These are phyloP conservation scores for Corymbia citriodora DNA, from an alignment of 441 rosid species.

Conservation along the genomic window DNA sequence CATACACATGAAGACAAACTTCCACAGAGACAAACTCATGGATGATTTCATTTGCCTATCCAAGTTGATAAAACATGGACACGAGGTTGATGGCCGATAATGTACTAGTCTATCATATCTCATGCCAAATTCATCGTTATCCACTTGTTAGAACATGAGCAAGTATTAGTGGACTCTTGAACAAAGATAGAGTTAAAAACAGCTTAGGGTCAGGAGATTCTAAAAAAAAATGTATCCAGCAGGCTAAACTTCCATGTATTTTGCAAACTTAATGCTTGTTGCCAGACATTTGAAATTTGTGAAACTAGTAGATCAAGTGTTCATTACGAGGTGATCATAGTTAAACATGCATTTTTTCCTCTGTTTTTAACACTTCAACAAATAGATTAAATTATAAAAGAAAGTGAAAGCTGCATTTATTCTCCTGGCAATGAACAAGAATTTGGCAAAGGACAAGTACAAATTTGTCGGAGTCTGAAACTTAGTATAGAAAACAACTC, in stretches of 20 bases:
- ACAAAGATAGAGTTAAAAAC: neutral
- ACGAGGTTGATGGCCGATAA: neutral
- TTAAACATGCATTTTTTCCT: neutral
- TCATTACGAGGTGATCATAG: neutral
- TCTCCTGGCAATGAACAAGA: neutral
- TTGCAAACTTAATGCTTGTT: neutral
- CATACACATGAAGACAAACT: neutral
- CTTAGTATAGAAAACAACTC: neutral
- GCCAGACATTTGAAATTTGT: neutral
- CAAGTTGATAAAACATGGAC: neutral
- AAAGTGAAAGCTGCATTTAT: neutral
- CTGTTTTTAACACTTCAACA: neutral
- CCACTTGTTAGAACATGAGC: neutral
- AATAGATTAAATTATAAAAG: neutral
- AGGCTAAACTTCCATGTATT: neutral
- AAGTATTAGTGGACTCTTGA: neutral
- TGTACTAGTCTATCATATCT: neutral
- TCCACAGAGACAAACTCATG: neutral
- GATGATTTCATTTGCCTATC: neutral
- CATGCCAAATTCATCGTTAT: neutral
- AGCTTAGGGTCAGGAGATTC: neutral
- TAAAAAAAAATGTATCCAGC: neutral
- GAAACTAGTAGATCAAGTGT: neutral
- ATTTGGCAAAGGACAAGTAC: neutral
- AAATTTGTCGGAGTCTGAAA: neutral